Conservation (phyloP, 1,284 basidiomycete genomes). For the Cutaneotrichosporon cyanovorans region DNA sequence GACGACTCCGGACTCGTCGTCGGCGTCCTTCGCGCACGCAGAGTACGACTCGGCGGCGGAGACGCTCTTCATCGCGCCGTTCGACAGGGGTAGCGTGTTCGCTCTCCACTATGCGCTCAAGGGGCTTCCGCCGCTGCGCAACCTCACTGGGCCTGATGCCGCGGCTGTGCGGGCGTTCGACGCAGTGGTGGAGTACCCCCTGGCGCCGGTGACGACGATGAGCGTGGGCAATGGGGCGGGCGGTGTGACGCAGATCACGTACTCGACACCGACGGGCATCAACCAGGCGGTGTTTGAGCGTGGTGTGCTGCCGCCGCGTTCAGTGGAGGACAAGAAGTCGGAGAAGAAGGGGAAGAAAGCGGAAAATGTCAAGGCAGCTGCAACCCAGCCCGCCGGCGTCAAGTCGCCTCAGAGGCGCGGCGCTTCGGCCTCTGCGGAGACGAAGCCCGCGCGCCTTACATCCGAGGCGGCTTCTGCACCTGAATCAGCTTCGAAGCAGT, state of each 20-base stretch:
- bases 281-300: conserved; percentile 21
- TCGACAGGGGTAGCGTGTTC: conserved; percentile 25
- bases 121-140: conserved; percentile 27
- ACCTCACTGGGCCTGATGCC: conserved; percentile 7
- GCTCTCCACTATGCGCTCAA: conserved; percentile 37
- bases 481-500: background rate
- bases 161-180: conserved; percentile 21
- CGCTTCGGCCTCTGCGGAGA: too few relatives aligned
- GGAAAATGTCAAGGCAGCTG: background rate
- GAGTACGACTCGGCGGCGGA: conserved; percentile 28
- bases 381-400: background rate
- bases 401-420: background rate
- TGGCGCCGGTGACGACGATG: conserved; percentile 27
- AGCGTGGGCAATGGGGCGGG: conserved; percentile 12
- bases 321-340: background rate
- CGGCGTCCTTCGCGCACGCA: conserved; percentile 19
- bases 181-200: conserved; percentile 25
- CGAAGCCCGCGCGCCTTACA: too few relatives aligned
- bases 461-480: too few relatives aligned
- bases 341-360: conserved; percentile 1
- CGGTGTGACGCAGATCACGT: conserved; percentile 23
- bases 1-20: conserved; percentile 14
- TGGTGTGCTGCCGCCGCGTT: background rate
- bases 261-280: conserved; percentile 27
- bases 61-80: conserved; percentile 30